A percentile compares a stretch with the other conserved stretches of the same genome.
Conservation (phyloP, 768 basidiomycete genomes). For the Pholiota molesta region DNA sequence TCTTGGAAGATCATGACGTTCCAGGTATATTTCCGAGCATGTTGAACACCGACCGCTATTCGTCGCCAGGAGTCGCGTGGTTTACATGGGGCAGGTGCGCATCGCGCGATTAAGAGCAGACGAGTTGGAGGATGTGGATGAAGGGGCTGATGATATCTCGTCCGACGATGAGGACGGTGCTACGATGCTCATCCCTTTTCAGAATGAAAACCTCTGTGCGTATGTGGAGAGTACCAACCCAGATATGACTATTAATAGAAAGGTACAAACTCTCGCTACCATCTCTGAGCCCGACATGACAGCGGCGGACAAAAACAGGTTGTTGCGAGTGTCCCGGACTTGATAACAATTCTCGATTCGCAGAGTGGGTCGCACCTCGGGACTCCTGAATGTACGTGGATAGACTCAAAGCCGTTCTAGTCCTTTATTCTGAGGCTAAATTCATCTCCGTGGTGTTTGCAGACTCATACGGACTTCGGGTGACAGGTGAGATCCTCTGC, state of each 20-base stretch:
- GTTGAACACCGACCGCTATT: no score
- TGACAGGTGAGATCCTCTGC: conserved; percentile 47
- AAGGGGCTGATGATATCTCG: neutral
- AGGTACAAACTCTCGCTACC: neutral
- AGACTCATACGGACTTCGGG: conserved; percentile 61
- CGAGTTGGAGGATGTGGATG: conserved; percentile 29
- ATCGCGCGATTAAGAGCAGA: conserved; percentile 32
- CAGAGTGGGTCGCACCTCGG: conserved; percentile 64
- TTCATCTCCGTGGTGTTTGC: neutral
- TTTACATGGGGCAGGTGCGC: conserved; percentile 39
- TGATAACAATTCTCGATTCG: conserved; percentile 65
- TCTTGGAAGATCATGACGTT: conserved; percentile 65
- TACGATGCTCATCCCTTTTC: conserved; percentile 56
- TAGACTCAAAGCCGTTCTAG: neutral
- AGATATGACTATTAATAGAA: conserved; percentile 18
- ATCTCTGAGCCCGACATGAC: neutral
- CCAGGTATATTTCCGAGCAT: conserved; percentile 22
- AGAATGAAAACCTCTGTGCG: conserved; percentile 63
- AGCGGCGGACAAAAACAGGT: conserved; percentile 31
- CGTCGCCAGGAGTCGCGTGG: no score
- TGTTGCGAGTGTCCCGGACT: conserved; percentile 62
- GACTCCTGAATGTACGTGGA: conserved; percentile 48
- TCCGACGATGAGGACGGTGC: conserved; percentile 6
- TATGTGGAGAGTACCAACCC: conserved; percentile 39
- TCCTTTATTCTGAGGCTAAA: neutral